phyloP scores from a whole-genome alignment of 345 rosid genomes.

The Anacardium occidentale region DNA sequence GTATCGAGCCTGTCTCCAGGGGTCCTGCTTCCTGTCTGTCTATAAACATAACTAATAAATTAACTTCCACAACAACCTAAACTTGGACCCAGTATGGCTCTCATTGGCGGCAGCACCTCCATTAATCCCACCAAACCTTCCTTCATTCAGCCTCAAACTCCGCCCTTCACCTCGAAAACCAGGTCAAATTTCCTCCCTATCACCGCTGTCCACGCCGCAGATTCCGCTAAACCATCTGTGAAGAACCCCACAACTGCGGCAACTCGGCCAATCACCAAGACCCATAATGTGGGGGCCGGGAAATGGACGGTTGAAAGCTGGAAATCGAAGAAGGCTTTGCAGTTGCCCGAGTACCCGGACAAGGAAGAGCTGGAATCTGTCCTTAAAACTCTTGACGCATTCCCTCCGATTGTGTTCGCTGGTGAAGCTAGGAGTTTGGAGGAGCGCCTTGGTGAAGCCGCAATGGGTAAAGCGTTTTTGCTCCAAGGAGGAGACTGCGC shows the following conservation, averaged over 20 bases:
- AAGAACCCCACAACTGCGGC: conserved; percentile 9
- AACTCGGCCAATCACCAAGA: background rate
- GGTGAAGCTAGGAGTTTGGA: conserved; percentile 57
- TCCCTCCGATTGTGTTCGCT: conserved; percentile 67
- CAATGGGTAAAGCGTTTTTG: conserved; percentile 67
- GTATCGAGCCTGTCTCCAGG: conserved; percentile 13
- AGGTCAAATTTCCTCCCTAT: conserved; percentile 33
- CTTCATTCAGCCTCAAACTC: conserved; percentile 24
- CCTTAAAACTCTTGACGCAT: conserved; percentile 49
- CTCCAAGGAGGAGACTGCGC: conserved; percentile 79
- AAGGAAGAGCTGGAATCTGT: conserved; percentile 58
- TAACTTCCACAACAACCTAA: background rate
- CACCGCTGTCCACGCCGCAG: conserved; percentile 58
- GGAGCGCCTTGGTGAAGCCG: conserved; percentile 59
- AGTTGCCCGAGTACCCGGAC: conserved; percentile 58
- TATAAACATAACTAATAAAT: background rate
- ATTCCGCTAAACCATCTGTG: conserved; percentile 37
- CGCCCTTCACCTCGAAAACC: conserved; percentile 18
- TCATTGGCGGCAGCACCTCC: conserved; percentile 31
- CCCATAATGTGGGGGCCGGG: conserved; percentile 22
- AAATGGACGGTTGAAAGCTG: conserved; percentile 59
- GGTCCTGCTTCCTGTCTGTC: conserved; percentile 21
- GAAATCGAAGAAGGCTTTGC: conserved; percentile 63
- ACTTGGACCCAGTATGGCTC: conserved; percentile 26
- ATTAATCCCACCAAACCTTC: conserved; percentile 33